A percentile compares a stretch with the other conserved stretches of the same genome.
These are phyloP conservation scores for Aureobasidium namibiae DNA, from an alignment of 2,329 filamentous ascomycete species.

Conservation along the genomic window DNA sequence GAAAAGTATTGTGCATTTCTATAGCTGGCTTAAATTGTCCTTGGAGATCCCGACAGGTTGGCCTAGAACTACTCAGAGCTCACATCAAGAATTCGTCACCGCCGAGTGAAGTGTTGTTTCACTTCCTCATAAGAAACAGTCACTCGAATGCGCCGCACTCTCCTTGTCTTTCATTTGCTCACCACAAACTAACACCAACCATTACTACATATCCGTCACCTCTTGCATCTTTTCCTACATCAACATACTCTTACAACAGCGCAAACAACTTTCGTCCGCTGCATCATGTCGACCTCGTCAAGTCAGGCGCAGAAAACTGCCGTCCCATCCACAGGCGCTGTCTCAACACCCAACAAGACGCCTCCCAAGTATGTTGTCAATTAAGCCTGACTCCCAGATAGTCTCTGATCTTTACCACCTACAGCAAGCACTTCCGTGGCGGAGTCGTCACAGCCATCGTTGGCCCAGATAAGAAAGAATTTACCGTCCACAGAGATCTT, in stretches of 20 bases:
- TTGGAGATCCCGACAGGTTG: no score
- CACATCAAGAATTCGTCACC: no score
- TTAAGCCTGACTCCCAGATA: neutral
- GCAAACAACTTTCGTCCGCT: neutral
- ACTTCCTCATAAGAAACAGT: neutral
- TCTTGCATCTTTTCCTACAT: neutral
- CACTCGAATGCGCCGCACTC: neutral
- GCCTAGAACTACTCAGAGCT: no score
- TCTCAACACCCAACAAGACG: neutral
- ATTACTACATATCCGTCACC: neutral
- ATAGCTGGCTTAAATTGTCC: no score
- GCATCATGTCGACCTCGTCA: neutral
- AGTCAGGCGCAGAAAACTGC: neutral
- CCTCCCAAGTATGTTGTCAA: neutral
- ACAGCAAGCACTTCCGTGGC: neutral
- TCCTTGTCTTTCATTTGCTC: neutral
- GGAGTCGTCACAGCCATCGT: neutral
- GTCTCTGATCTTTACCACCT: neutral
- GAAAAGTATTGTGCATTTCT: no score
- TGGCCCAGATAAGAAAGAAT: neutral
- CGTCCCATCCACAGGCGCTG: neutral
- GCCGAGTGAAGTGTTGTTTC: neutral
- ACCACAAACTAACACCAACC: neutral
- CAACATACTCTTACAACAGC: neutral
- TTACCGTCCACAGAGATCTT: constrained; percentile 16